Conservation (phyloP, 2,329 filamentous ascomycete genomes). For the Cryphonectria japonica region DNA sequence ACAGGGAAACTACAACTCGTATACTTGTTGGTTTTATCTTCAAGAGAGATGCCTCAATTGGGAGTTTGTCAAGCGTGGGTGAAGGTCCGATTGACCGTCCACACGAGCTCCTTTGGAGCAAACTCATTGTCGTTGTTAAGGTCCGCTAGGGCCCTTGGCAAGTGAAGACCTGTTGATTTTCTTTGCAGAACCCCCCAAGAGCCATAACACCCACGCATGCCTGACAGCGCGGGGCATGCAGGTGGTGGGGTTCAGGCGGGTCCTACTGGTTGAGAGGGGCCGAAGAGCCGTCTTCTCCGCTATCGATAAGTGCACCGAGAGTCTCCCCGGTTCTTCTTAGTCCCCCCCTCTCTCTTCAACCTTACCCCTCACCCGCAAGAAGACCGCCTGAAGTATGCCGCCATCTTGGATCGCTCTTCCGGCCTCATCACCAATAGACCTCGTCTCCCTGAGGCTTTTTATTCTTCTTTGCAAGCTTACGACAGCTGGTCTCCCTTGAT, state of each 20-base stretch:
- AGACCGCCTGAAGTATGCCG: background rate
- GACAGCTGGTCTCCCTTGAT: background rate
- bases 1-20: background rate
- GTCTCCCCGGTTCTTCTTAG: background rate
- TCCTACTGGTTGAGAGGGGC: background rate
- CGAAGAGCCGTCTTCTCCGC: background rate
- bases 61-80: too few species aligned
- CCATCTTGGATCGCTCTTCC: background rate
- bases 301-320: conserved; percentile 13
- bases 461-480: background rate
- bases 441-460: background rate
- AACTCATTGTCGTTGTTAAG: background rate
- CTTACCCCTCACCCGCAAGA: background rate
- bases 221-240: conserved; percentile 14
- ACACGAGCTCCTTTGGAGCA: background rate
- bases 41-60: too few species aligned
- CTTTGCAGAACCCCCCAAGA: too few species aligned
- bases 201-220: background rate
- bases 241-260: background rate
- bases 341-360: background rate
- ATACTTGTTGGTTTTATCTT: background rate
- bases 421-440: background rate
- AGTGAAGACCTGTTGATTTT: background rate
- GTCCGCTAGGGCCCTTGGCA: background rate
- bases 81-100: too few species aligned